A percentile compares a stretch with the other conserved stretches of the same genome.
Evolutionary conservation across 768 basidiomycete species (phyloP).

Genomic region (Tubosaeta brunneosetosa): DNA sequence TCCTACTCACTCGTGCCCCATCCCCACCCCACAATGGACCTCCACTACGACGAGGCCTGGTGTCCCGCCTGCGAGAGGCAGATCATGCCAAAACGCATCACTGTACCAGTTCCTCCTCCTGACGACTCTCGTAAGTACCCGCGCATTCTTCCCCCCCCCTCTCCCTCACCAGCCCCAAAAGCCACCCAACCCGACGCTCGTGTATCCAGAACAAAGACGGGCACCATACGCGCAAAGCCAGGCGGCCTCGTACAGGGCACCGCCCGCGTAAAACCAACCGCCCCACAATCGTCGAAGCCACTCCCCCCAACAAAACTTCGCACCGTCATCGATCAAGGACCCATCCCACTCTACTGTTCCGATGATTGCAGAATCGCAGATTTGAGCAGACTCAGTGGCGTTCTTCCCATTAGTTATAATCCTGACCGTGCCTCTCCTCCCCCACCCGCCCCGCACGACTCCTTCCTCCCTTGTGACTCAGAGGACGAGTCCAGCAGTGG

Average conservation of each 20-base stretch:
- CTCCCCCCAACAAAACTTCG: slow-evolving; percentile 45
- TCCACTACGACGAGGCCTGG: slow-evolving; percentile 65
- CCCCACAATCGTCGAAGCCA: slow-evolving; percentile 25
- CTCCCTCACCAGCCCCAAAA: slow-evolving; percentile 23
- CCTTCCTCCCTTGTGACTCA: slow-evolving; percentile 30
- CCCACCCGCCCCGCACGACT: slow-evolving; percentile 40
- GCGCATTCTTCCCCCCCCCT: not conserved
- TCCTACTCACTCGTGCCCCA: not conserved
- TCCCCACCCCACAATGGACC: slow-evolving; percentile 25
- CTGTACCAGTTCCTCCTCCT: slow-evolving; percentile 41
- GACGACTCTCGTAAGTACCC: slow-evolving; percentile 39
- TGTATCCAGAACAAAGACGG: slow-evolving; percentile 34
- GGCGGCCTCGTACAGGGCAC: slow-evolving; percentile 64
- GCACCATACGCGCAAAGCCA: slow-evolving; percentile 33
- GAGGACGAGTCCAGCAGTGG: slow-evolving; percentile 40
- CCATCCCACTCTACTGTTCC: slow-evolving; percentile 82
- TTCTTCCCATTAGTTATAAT: slow-evolving; percentile 44
- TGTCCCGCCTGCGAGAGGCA: slow-evolving; percentile 77
- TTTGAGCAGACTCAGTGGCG: slow-evolving; percentile 38
- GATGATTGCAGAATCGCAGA: slow-evolving; percentile 68
- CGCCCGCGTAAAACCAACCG: slow-evolving; percentile 56
- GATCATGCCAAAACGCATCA: slow-evolving; percentile 72
- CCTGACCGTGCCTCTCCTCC: slow-evolving; percentile 41
- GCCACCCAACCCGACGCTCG: slow-evolving; percentile 21
- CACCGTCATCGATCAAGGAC: slow-evolving; percentile 73